A percentile compares a stretch with the other conserved stretches of the same genome.
Evolutionary conservation across 2,329 filamentous ascomycete genomes (phyloP).

Genomic region (Fusarium sublunatum): DNA sequence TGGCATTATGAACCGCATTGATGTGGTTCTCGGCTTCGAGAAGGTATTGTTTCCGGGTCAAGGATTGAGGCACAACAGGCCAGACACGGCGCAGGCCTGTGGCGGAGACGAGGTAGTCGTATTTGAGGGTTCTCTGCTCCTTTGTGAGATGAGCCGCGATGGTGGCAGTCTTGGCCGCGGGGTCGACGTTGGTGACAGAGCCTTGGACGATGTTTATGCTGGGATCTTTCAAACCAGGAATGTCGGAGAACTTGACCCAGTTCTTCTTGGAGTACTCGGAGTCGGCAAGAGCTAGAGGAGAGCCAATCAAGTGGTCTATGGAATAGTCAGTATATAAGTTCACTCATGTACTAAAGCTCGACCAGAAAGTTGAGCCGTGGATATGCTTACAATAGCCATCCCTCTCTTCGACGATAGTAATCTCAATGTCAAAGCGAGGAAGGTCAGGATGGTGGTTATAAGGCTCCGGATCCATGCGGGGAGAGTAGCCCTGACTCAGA

Average conservation of each 20-base stretch:
- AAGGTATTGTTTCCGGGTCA: slow-evolving; percentile 71
- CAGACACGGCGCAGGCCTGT: slow-evolving; percentile 76
- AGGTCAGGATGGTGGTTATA: slow-evolving; percentile 56
- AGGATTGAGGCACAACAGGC: slow-evolving; percentile 77
- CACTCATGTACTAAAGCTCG: not conserved
- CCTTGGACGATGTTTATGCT: slow-evolving; percentile 75
- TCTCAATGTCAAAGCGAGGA: slow-evolving; percentile 68
- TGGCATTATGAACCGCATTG: slow-evolving; percentile 61
- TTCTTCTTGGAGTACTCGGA: slow-evolving; percentile 71
- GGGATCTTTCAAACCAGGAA: slow-evolving; percentile 72
- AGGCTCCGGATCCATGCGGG: slow-evolving; percentile 57
- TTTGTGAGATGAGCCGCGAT: slow-evolving; percentile 63
- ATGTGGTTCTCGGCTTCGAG: slow-evolving; percentile 71
- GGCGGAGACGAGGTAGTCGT: slow-evolving; percentile 81
- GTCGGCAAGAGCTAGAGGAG: slow-evolving; percentile 76
- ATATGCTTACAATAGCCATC: slow-evolving; percentile 79
- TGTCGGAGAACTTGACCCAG: slow-evolving; percentile 76
- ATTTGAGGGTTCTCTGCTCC: slow-evolving; percentile 58
- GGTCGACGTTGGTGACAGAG: slow-evolving; percentile 70
- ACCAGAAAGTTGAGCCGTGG: not conserved
- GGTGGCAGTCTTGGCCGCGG: slow-evolving; percentile 67
- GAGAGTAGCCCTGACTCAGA: slow-evolving; percentile 66
- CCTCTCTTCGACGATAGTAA: slow-evolving; percentile 81
- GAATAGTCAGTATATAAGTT: slow-evolving; percentile 12
- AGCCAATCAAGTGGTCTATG: slow-evolving; percentile 79